Base-by-base conservation (phyloP, 306 rosid species). In the Rubus parviflorus region DNA sequence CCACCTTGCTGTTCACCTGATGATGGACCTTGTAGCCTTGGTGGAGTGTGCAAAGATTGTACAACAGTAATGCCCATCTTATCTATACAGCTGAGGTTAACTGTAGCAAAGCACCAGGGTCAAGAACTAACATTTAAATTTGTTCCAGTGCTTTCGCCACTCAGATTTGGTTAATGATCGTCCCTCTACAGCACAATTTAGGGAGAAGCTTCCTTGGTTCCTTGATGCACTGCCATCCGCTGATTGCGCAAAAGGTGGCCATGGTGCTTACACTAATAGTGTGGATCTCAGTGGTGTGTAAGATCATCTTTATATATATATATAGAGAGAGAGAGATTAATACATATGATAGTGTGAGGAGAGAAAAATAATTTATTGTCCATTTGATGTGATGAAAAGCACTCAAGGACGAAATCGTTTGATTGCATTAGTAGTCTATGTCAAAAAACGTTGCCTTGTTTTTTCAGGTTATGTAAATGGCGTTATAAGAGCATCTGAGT, bases 181-280 rank as follows among this genome's bases (percentile, higher is more conserved):
- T 60, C 97, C 98, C 76, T 87, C 95, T 87, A 90, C 98, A n/a
- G 68, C 68, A 72, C 96, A 95, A 77, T 95, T 95, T 77, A 89
- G 75, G 85, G 93, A 92, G 88, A 95, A 94, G 91, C 97, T 94
- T 89, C 98, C 98, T 57, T 94, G 97, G 98, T 94, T 94, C 83
- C 97, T 94, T 74, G 81, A 92, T 85, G 96, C 98, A 19, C 78
- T 94, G 80, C 97, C 98, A 78, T 94, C 98, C 43, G 97, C 98
- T 77, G 98, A 94, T 86, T 94, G 98, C 87, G 98, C 98, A 66
- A 94, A 94, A 89, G 97, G 97, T 82, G 98, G 98, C 76, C 98
- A 94, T 80, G 98, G 98, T 78, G 98, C 98, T 77, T 94, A 94
- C 86, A 90, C 98, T 85, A 94, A 89, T 77, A 94, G 98, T 85